Conservation (phyloP, 2,329 filamentous ascomycete species). For the Hymenoscyphus repandus region DNA sequence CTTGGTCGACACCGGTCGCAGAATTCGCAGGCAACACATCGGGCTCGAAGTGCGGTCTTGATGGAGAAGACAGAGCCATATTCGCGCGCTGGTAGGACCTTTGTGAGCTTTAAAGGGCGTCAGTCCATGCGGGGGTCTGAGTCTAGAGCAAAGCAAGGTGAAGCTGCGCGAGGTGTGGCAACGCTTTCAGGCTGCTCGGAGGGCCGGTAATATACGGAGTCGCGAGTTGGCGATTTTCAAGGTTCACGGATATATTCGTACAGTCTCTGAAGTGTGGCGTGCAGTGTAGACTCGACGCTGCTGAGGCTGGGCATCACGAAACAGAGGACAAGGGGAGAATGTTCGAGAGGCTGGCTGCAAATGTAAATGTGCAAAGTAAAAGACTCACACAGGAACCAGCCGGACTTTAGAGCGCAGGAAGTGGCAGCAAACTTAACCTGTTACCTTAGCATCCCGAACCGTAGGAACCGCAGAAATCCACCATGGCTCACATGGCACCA, state of each 20-base stretch:
- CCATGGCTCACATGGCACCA: too few species aligned
- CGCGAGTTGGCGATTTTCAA: background rate
- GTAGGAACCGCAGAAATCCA: too few species aligned
- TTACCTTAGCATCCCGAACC: too few species aligned
- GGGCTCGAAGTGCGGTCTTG: conserved; percentile 23
- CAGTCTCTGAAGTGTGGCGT: background rate
- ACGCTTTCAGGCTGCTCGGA: conserved; percentile 20
- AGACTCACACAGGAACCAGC: too few species aligned
- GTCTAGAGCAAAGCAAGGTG: conserved; percentile 7
- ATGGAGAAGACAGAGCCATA: conserved; percentile 24
- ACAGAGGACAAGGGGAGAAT: too few species aligned
- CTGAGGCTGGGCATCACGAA: too few species aligned
- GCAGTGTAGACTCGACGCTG: too few species aligned
- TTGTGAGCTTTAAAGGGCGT: conserved; percentile 19
- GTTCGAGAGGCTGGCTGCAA: too few species aligned
- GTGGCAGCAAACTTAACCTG: too few species aligned
- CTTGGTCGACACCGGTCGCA: conserved; percentile 31
- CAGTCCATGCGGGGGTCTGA: conserved; percentile 21
- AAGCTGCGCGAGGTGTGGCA: conserved; percentile 11
- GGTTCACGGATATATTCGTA: conserved; percentile 1
- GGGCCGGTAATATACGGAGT: background rate
- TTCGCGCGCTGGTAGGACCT: conserved; percentile 12
- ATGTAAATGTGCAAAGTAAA: too few species aligned
- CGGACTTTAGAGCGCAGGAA: too few species aligned
- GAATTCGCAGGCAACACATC: conserved; percentile 21